Conservation (phyloP, 257 asterid genomes). For the Striga asiatica region DNA sequence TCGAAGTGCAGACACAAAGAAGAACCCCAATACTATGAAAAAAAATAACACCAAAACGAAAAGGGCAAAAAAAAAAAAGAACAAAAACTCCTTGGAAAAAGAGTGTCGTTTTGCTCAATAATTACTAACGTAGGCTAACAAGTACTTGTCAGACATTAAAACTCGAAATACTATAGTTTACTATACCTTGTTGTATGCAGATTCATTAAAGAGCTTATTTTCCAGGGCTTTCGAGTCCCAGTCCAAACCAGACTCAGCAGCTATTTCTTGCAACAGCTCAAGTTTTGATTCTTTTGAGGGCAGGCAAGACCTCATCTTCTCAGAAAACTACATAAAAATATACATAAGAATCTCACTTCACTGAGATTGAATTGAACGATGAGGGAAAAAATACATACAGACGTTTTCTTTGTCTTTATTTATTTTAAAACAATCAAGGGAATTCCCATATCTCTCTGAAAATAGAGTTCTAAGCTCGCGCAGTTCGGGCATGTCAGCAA, state of each 20-base stretch:
- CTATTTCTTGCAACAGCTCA: constrained; percentile 57
- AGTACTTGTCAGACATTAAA: background rate
- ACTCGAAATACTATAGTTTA: background rate
- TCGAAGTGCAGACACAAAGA: too few relatives aligned
- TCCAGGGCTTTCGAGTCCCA: constrained; percentile 65
- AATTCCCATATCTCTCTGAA: constrained; percentile 51
- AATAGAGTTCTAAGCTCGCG: constrained; percentile 61
- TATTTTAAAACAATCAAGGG: constrained; percentile 36
- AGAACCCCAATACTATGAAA: too few relatives aligned
- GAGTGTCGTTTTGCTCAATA: too few relatives aligned
- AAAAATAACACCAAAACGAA: too few relatives aligned
- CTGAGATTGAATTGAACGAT: background rate
- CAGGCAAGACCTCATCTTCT: constrained; percentile 36
- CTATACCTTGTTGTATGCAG: constrained; percentile 30
- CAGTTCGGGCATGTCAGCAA: constrained; percentile 82
- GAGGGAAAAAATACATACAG: too few relatives aligned
- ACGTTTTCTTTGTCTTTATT: too few relatives aligned
- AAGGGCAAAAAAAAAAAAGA: too few relatives aligned
- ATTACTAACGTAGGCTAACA: too few relatives aligned
- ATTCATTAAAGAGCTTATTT: constrained; percentile 36
- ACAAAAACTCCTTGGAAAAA: too few relatives aligned
- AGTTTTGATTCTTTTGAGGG: constrained; percentile 56
- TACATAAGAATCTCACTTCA: background rate
- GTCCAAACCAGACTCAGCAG: constrained; percentile 46
- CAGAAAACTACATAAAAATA: constrained; percentile 34